Evolutionary conservation across 2,329 filamentous ascomycete species (phyloP).

Genomic region (Rhynchosporium graminicola): DNA sequence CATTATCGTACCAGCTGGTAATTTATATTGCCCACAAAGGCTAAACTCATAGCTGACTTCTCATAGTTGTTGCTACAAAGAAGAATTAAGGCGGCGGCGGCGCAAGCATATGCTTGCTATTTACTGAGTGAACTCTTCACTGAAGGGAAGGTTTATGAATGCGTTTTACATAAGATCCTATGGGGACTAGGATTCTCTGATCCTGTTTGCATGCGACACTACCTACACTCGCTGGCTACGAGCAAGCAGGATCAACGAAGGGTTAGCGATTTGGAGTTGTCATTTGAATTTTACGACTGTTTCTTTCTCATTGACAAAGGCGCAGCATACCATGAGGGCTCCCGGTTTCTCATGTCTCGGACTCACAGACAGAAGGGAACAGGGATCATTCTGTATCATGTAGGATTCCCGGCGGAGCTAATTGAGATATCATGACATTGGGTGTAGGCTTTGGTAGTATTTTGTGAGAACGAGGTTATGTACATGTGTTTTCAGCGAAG

Average conservation of each 20-base stretch:
- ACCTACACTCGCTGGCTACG: slow-evolving; percentile 42
- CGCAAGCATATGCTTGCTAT: slow-evolving; percentile 13
- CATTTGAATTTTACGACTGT: slow-evolving; percentile 40
- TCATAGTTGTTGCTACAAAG: slow-evolving; percentile 47
- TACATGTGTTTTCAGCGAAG: neutral
- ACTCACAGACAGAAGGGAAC: slow-evolving; percentile 21
- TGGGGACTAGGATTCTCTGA: slow-evolving; percentile 37
- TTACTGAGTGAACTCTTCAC: neutral
- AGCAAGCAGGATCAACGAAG: slow-evolving; percentile 41
- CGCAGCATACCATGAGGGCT: slow-evolving; percentile 34
- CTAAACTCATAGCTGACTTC: slow-evolving; percentile 33
- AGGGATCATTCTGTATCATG: slow-evolving; percentile 36
- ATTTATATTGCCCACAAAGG: slow-evolving; percentile 37
- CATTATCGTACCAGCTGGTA: slow-evolving; percentile 93
- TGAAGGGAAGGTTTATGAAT: slow-evolving; percentile 13
- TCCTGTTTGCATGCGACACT: slow-evolving; percentile 41
- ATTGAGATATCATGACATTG: slow-evolving; percentile 37
- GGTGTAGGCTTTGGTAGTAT: slow-evolving; percentile 4
- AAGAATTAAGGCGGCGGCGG: slow-evolving; percentile 42
- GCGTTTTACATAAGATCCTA: slow-evolving; percentile 26
- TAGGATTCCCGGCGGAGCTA: slow-evolving; percentile 37
- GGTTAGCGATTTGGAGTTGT: slow-evolving; percentile 43
- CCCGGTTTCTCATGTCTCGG: slow-evolving; percentile 22
- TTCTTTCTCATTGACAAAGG: slow-evolving; percentile 31
- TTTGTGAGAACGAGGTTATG: slow-evolving; percentile 13